These are phyloP conservation scores for Betula pendula DNA, from an alignment of 306 rosid genomes.

Conservation along the genomic window DNA sequence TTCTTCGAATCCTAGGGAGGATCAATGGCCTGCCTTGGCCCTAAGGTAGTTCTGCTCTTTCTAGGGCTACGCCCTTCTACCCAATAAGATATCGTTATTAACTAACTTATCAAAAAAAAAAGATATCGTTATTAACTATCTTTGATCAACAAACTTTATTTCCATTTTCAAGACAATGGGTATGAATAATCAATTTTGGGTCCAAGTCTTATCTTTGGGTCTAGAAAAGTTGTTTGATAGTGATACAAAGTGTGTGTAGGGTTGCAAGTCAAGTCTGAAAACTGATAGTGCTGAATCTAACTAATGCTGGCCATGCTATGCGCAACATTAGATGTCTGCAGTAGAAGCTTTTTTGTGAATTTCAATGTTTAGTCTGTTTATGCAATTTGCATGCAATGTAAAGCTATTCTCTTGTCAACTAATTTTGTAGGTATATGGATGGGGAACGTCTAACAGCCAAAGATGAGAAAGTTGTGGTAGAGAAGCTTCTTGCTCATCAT, in stretches of 20 bases:
- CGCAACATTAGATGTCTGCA: not conserved
- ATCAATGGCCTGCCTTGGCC: not conserved
- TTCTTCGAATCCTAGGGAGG: not conserved
- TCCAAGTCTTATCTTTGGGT: not conserved
- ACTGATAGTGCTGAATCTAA: not conserved
- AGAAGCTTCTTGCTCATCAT: conserved; percentile 74
- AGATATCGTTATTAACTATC: not conserved
- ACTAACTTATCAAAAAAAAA: not conserved
- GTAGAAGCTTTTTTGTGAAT: conserved; percentile 11
- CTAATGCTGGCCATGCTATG: not conserved
- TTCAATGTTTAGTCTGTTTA: not conserved
- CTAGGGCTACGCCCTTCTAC: not conserved
- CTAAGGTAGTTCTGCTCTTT: not conserved
- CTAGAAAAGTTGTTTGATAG: not conserved
- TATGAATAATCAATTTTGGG: not conserved
- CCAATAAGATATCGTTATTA: not conserved
- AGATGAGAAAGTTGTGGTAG: conserved; percentile 65
- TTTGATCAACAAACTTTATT: not conserved
- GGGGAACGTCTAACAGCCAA: conserved; percentile 55
- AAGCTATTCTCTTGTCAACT: not conserved
- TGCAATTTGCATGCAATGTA: not conserved
- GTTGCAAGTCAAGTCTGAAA: not conserved
- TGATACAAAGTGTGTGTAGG: not conserved
- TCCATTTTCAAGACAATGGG: not conserved
- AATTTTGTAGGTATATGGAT: conserved; percentile 55